These are phyloP conservation scores for Nepenthes gracilis DNA, from an alignment of 148 eudicot genomes.

Conservation along the genomic window DNA sequence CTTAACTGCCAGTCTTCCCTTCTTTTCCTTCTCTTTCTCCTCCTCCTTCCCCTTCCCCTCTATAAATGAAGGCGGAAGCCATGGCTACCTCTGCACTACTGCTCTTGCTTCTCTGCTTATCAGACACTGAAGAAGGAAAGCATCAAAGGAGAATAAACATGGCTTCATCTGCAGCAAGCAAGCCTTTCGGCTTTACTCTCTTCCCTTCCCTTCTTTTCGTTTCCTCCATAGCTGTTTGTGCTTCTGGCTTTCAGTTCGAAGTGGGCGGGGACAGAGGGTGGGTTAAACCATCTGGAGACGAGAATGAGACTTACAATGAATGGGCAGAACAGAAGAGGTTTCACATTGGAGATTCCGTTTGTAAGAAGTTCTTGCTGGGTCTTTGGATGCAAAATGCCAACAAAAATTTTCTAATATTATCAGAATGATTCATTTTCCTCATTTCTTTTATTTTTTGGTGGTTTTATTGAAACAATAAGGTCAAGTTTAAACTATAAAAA, in stretches of 20 bases:
- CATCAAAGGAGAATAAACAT: constrained; percentile 6
- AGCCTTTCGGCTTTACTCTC: constrained; percentile 9
- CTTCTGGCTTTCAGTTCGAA: constrained; percentile 29
- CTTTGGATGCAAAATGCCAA: too few species aligned
- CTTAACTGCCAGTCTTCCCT: constrained; percentile 6
- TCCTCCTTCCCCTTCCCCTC: neutral
- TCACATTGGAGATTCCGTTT: constrained; percentile 43
- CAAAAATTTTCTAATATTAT: too few species aligned
- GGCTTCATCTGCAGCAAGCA: constrained; percentile 22
- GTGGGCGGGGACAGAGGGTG: constrained; percentile 47
- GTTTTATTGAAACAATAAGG: too few species aligned
- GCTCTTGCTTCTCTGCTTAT: neutral
- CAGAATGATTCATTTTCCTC: too few species aligned
- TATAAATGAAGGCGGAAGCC: neutral
- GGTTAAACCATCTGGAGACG: constrained; percentile 34
- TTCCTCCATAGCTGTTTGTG: constrained; percentile 9
- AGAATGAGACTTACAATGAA: constrained; percentile 40
- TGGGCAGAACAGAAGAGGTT: constrained; percentile 60
- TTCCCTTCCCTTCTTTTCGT: constrained; percentile 8
- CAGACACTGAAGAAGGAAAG: too few species aligned
- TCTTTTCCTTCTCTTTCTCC: constrained; percentile 2
- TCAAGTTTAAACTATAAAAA: too few species aligned
- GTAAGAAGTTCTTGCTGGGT: constrained; percentile 19
- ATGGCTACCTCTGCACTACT: constrained; percentile 1
- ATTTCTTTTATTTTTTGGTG: too few species aligned